Percentiles rank a stretch among this genome's conserved stretches.
phyloP scores from a whole-genome alignment of 129 eudicot genomes.

The Lonicera japonica region DNA sequence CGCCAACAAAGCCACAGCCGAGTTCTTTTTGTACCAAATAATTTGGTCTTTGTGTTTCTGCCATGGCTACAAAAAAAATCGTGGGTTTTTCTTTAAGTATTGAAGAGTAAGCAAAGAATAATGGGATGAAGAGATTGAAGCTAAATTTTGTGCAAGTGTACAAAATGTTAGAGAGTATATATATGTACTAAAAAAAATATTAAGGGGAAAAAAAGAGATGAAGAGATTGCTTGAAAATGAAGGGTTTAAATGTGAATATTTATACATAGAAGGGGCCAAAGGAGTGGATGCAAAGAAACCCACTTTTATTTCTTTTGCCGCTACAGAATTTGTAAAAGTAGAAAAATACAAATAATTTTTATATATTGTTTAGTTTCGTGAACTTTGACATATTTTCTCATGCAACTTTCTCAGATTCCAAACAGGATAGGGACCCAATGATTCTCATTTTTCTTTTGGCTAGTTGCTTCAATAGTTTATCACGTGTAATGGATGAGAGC shows the following conservation, averaged over 20 bases:
- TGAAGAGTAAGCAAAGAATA: background rate
- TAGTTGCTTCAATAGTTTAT: no score
- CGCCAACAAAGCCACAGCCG: constrained; percentile 66
- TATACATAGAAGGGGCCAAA: constrained; percentile 12
- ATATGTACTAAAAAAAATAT: no score
- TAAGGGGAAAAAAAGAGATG: background rate
- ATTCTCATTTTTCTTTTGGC: background rate
- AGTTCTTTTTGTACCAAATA: constrained; percentile 27
- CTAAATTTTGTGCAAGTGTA: background rate
- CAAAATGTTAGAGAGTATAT: background rate
- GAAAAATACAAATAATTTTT: background rate
- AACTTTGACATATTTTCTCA: no score
- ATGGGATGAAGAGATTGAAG: background rate
- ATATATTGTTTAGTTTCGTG: no score
- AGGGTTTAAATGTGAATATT: constrained; percentile 22
- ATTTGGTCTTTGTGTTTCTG: constrained; percentile 35
- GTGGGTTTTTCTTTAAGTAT: no score
- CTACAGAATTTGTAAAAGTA: constrained; percentile 3
- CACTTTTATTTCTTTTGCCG: constrained; percentile 26
- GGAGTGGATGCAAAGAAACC: constrained; percentile 41
- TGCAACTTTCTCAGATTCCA: background rate
- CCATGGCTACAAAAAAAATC: constrained; percentile 26
- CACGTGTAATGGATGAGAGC: background rate
- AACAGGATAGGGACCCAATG: background rate
- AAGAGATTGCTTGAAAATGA: constrained; percentile 33